Conservation (phyloP, 257 asterid genomes). For the Nicotiana tomentosiformis region DNA sequence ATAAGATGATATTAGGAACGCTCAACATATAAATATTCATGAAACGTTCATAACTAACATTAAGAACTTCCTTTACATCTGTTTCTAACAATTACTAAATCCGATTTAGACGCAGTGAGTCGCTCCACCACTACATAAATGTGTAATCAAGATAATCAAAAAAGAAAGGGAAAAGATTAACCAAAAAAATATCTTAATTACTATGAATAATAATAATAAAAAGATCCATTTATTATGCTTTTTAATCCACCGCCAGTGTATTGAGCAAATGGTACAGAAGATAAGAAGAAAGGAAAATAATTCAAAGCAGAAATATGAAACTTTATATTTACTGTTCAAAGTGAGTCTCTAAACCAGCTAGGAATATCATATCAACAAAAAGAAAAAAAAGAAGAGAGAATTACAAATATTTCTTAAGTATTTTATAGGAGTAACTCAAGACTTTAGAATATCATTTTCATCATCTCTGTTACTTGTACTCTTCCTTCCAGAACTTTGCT, state of each 20-base stretch:
- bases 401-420: neutral
- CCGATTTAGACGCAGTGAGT: too few relatives aligned
- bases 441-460: constrained; percentile 12
- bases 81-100: neutral
- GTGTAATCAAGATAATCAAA: neutral
- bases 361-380: neutral
- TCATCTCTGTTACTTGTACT: constrained; percentile 33
- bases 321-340: neutral
- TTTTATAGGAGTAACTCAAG: neutral
- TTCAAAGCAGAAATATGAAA: neutral
- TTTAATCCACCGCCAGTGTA: neutral
- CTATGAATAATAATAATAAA: neutral
- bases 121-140: neutral
- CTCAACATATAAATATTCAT: too few relatives aligned
- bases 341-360: neutral
- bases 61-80: neutral
- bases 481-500: constrained; percentile 42
- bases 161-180: neutral
- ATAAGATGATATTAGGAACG: too few relatives aligned
- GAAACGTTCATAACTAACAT: too few relatives aligned
- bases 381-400: neutral
- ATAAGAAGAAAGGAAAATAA: neutral
- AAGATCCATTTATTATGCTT: neutral
- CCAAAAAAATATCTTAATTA: neutral
- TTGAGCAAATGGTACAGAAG: neutral